Percentiles rank a stretch among this genome's conserved stretches.
Evolutionary conservation across 2,329 filamentous ascomycete species (phyloP).

Genomic region (Talaromyces sp.): DNA sequence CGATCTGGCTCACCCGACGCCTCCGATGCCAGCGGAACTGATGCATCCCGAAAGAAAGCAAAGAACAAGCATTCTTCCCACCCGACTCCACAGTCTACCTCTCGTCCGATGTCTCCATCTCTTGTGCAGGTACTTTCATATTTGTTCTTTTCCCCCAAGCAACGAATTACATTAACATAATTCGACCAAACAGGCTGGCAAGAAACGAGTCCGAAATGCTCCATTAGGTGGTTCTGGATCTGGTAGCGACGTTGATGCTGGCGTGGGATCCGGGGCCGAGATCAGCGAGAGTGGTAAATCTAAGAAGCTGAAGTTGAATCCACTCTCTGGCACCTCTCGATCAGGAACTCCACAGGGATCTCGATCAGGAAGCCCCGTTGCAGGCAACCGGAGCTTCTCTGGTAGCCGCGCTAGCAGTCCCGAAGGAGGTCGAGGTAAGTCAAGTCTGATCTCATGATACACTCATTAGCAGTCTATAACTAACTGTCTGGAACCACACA

Average conservation of each 20-base stretch:
- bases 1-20: slow-evolving; percentile 82
- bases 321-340: slow-evolving; percentile 41
- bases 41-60: slow-evolving; percentile 79
- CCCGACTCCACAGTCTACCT: slow-evolving; percentile 37
- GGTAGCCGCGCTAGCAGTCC: slow-evolving; percentile 47
- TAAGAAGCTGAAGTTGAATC: slow-evolving; percentile 54
- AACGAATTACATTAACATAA: neutral
- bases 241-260: slow-evolving; percentile 60
- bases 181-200: slow-evolving; percentile 45
- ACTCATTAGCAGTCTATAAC: no score
- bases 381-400: slow-evolving; percentile 30
- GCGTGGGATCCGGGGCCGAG: slow-evolving; percentile 51
- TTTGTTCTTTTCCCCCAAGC: neutral
- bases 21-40: slow-evolving; percentile 90
- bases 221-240: slow-evolving; percentile 45
- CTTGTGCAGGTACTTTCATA: slow-evolving; percentile 51
- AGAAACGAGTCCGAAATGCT: slow-evolving; percentile 51
- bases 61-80: slow-evolving; percentile 65
- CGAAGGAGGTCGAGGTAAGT: slow-evolving; percentile 35
- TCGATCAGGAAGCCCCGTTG: slow-evolving; percentile 50
- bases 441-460: neutral
- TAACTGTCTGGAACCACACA: slow-evolving; percentile 9
- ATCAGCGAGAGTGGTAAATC: slow-evolving; percentile 49
- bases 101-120: slow-evolving; percentile 66
- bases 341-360: slow-evolving; percentile 52